These are phyloP conservation scores for Inga leiocalycina DNA, from an alignment of 306 rosid species.

Conservation along the genomic window DNA sequence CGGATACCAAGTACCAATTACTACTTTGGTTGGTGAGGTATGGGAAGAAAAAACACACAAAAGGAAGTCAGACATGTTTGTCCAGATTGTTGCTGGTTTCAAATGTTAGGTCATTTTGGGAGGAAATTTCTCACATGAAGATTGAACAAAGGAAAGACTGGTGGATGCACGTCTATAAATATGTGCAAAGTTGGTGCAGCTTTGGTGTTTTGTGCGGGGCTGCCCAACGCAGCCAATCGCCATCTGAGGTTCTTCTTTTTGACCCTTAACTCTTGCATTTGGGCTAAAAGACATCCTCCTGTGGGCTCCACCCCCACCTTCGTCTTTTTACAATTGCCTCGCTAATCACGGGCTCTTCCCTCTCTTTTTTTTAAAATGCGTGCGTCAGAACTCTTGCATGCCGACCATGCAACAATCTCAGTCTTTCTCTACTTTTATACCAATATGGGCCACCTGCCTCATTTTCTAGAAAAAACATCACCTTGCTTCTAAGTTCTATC, in stretches of 20 bases:
- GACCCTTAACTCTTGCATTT: constrained; percentile 3
- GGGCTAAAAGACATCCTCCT: constrained; percentile 36
- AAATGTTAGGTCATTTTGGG: background rate
- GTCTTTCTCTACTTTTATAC: background rate
- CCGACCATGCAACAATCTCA: background rate
- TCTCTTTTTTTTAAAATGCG: background rate
- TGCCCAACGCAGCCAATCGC: background rate
- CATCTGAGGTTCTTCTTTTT: background rate
- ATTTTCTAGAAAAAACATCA: background rate
- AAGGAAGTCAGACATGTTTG: constrained; percentile 15
- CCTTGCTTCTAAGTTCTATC: too few species aligned
- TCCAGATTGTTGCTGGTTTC: background rate
- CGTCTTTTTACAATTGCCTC: constrained; percentile 36
- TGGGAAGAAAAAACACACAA: constrained; percentile 21
- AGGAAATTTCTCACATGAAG: background rate
- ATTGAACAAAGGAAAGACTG: background rate
- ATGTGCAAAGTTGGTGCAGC: background rate
- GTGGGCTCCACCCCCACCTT: constrained; percentile 26
- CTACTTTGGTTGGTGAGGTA: constrained; percentile 29
- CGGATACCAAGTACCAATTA: constrained; percentile 38
- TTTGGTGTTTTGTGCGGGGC: background rate
- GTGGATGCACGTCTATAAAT: background rate
- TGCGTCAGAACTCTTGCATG: background rate
- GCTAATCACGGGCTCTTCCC: constrained; percentile 42
- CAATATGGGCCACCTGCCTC: background rate